Evolutionary conservation across 768 basidiomycete species (phyloP).

Genomic region (Mycena haematopus): DNA sequence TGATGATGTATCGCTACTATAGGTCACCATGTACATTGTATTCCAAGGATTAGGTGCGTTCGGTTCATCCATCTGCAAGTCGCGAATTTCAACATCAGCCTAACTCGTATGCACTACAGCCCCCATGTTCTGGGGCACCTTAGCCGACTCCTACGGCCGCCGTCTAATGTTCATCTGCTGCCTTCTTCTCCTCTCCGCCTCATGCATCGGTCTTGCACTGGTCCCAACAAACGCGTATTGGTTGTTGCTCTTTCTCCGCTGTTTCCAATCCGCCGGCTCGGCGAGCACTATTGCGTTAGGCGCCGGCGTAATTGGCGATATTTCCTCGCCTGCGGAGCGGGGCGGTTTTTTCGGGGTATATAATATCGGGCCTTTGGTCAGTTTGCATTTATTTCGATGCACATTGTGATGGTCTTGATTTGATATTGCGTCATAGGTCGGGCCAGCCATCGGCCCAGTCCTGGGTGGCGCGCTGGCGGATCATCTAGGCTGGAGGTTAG

Average conservation of each 20-base stretch:
- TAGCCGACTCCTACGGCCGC: conserved; percentile 71
- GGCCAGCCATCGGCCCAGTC: conserved; percentile 68
- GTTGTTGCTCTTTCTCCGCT: conserved; percentile 81
- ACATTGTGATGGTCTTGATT: neutral
- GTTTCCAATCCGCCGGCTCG: conserved; percentile 79
- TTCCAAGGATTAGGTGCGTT: conserved; percentile 65
- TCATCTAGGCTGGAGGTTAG: conserved; percentile 69
- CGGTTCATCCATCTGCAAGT: neutral
- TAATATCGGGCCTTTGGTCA: conserved; percentile 64
- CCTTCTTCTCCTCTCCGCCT: conserved; percentile 63
- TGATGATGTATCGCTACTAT: neutral
- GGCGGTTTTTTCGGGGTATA: conserved; percentile 78
- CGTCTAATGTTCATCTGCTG: conserved; percentile 69
- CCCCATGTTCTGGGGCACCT: conserved; percentile 73
- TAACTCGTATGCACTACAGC: conserved; percentile 41
- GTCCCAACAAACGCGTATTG: conserved; percentile 68
- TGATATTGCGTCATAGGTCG: conserved; percentile 48
- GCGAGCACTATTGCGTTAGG: conserved; percentile 81
- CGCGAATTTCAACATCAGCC: neutral
- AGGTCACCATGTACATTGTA: conserved; percentile 76
- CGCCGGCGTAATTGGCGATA: conserved; percentile 81
- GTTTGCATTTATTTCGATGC: conserved; percentile 15
- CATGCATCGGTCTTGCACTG: conserved; percentile 67
- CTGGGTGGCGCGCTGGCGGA: conserved; percentile 67
- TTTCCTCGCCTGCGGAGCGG: conserved; percentile 73